Conservation (phyloP, 176 grass and related monocot genomes). For the Oryza meyeriana region DNA sequence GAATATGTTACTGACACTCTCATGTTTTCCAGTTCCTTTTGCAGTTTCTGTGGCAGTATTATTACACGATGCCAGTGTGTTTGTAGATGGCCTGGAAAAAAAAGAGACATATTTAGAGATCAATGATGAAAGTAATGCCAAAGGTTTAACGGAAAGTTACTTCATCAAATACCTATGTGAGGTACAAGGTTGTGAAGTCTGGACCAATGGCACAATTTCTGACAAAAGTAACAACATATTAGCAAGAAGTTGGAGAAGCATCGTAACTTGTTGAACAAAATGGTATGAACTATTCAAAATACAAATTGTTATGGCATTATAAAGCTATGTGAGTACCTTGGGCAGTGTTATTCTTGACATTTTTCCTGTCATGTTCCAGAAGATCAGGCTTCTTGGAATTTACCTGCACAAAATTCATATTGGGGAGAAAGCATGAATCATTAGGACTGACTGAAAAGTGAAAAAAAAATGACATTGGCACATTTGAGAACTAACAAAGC, state of each 20-base stretch:
- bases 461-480: background rate
- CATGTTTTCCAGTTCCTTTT: constrained; percentile 20
- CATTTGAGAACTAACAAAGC: constrained; percentile 10
- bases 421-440: background rate
- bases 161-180: constrained; percentile 34
- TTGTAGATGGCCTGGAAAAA: constrained; percentile 39
- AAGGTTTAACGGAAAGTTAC: constrained; percentile 29
- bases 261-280: background rate
- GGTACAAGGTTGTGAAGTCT: constrained; percentile 27
- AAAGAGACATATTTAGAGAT: constrained; percentile 11
- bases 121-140: background rate
- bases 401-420: constrained; percentile 28
- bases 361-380: constrained; percentile 12
- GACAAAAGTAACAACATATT: constrained; percentile 24
- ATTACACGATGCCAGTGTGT: background rate
- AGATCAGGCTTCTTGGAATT: constrained; percentile 14
- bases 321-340: constrained; percentile 33
- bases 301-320: background rate
- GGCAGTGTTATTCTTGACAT: background rate
- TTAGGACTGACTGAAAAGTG: constrained; percentile 4
- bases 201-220: constrained; percentile 29
- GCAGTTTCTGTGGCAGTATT: constrained; percentile 3
- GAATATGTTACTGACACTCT: constrained; percentile 8
- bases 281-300: background rate
- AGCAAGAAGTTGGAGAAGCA: background rate